A percentile compares a stretch with the other conserved stretches of the same genome.
phyloP scores from a whole-genome alignment of 148 eudicot species.

The Chenopodium berlandieri region DNA sequence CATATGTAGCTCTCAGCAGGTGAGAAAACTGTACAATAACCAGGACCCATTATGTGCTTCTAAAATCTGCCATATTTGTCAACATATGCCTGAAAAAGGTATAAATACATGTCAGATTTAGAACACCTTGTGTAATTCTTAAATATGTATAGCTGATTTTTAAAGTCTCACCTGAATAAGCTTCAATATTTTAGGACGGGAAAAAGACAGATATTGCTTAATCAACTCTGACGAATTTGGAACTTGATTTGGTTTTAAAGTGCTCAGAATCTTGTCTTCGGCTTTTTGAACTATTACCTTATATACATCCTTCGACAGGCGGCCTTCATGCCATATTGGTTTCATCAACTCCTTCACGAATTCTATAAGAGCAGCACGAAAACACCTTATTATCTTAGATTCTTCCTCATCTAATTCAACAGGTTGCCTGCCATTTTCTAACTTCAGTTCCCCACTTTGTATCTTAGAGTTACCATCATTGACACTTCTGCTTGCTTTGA shows the following conservation, averaged over 20 bases:
- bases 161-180: slow-evolving; percentile 79
- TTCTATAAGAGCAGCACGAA: slow-evolving; percentile 80
- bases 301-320: slow-evolving; percentile 81
- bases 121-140: slow-evolving; percentile 10
- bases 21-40: slow-evolving; percentile 20
- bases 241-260: slow-evolving; percentile 59
- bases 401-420: slow-evolving; percentile 49
- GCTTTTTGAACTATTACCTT: slow-evolving; percentile 79
- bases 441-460: slow-evolving; percentile 37
- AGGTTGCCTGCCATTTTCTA: slow-evolving; percentile 37
- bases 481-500: slow-evolving; percentile 29
- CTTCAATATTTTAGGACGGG: slow-evolving; percentile 65
- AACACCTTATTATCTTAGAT: slow-evolving; percentile 55
- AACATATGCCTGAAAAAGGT: slow-evolving; percentile 70
- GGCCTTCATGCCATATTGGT: slow-evolving; percentile 83
- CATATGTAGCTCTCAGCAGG: not conserved
- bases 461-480: slow-evolving; percentile 26
- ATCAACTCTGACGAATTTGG: slow-evolving; percentile 58
- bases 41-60: slow-evolving; percentile 28
- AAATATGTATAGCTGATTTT: slow-evolving; percentile 12
- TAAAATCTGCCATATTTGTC: slow-evolving; percentile 67
- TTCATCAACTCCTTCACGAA: slow-evolving; percentile 76
- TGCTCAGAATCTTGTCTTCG: slow-evolving; percentile 75
- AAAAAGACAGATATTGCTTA: slow-evolving; percentile 60
- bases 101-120: slow-evolving; percentile 25